Conservation (phyloP, 306 rosid species). For the Cajanus cajan region DNA sequence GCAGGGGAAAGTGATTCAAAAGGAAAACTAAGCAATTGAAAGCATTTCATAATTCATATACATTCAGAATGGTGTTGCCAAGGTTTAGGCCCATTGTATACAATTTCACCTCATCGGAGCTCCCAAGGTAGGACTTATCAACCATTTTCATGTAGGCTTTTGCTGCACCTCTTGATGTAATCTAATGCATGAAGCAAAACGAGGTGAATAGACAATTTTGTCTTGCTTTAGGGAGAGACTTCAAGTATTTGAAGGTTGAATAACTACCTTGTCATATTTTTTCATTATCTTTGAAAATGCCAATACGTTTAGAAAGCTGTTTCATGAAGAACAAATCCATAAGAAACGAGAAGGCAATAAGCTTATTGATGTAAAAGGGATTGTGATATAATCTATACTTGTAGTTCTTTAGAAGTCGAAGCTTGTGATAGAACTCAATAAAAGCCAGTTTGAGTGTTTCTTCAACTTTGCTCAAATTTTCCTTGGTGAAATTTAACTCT, state of each 20-base stretch:
- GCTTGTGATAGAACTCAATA: slow-evolving; percentile 63
- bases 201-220: neutral
- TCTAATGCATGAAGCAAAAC: slow-evolving; percentile 36
- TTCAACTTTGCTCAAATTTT: slow-evolving; percentile 56
- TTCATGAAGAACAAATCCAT: slow-evolving; percentile 6
- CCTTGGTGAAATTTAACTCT: slow-evolving; percentile 50
- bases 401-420: slow-evolving; percentile 64
- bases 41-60: neutral
- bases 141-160: slow-evolving; percentile 68
- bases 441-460: slow-evolving; percentile 50
- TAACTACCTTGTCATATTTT: slow-evolving; percentile 75
- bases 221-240: neutral
- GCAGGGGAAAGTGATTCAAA: slow-evolving; percentile 26
- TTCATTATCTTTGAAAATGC: slow-evolving; percentile 85
- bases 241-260: neutral
- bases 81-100: neutral
- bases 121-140: slow-evolving; percentile 63
- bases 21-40: slow-evolving; percentile 18
- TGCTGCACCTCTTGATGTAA: slow-evolving; percentile 58
- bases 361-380: neutral
- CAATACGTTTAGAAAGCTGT: slow-evolving; percentile 64
- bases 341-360: neutral
- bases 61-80: slow-evolving; percentile 9
- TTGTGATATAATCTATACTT: slow-evolving; percentile 28
- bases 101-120: slow-evolving; percentile 63